Conservation (phyloP, 768 basidiomycete genomes). For the Boletus coccyginus region DNA sequence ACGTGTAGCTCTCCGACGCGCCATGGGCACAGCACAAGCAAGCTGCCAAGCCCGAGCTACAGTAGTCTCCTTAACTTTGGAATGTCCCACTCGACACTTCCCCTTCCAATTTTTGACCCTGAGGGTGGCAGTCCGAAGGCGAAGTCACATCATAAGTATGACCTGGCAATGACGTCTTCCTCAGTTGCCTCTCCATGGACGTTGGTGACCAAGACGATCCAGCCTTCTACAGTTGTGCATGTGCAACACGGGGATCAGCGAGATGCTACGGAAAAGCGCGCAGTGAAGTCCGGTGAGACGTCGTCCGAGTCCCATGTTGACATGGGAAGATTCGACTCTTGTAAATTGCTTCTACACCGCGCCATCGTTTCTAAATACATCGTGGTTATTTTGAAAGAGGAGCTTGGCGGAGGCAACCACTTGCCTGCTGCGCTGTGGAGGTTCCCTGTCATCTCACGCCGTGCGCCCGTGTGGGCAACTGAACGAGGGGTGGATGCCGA, state of each 20-base stretch:
- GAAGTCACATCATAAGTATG: constrained; percentile 93
- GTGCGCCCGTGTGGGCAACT: constrained; percentile 61
- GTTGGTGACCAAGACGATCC: constrained; percentile 96
- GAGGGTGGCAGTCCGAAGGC: constrained; percentile 85
- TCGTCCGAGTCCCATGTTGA: constrained; percentile 57
- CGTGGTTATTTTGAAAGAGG: constrained; percentile 6
- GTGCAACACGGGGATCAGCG: constrained; percentile 9
- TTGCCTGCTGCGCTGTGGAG: constrained; percentile 70
- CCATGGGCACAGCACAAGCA: too few species aligned
- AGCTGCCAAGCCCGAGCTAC: not conserved
- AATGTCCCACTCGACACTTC: constrained; percentile 54
- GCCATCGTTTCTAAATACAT: constrained; percentile 50
- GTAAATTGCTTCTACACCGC: constrained; percentile 69
- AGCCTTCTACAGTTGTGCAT: constrained; percentile 88
- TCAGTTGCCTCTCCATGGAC: constrained; percentile 99
- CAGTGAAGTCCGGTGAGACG: constrained; percentile 32
- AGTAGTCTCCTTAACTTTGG: constrained; percentile 41
- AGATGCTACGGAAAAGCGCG: not conserved
- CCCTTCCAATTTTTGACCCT: constrained; percentile 74
- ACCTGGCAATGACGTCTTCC: constrained; percentile 95
- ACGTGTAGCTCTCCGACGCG: too few species aligned
- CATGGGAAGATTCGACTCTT: constrained; percentile 75
- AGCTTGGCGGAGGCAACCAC: constrained; percentile 18
- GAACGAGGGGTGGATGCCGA: not conserved
- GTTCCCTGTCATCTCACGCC: constrained; percentile 69